These are phyloP conservation scores for Auricularia cornea DNA, from an alignment of 768 basidiomycete genomes.

Conservation along the genomic window DNA sequence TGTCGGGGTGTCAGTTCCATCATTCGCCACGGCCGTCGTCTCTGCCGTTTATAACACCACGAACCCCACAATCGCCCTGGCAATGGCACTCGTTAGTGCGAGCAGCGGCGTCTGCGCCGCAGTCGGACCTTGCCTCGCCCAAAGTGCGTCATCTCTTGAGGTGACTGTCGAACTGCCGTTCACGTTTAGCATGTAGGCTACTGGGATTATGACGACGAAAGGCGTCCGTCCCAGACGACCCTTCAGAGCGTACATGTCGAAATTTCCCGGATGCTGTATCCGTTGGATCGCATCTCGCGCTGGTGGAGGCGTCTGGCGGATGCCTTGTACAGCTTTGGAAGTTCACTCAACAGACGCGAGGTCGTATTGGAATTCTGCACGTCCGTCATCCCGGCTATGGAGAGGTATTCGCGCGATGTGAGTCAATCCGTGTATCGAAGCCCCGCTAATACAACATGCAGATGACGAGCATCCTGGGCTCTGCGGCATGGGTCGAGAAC, in stretches of 20 bases:
- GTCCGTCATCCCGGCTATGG: neutral
- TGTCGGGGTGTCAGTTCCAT: neutral
- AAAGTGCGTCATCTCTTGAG: neutral
- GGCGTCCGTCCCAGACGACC: neutral
- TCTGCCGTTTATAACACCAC: neutral
- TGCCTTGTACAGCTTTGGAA: neutral
- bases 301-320: neutral
- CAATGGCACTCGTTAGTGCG: neutral
- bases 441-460: too few relatives aligned
- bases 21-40: neutral
- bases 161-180: neutral
- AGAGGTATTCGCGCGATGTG: too few relatives aligned
- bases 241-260: neutral
- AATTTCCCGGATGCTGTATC: neutral
- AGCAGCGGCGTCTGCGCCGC: neutral
- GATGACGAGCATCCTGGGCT: too few relatives aligned
- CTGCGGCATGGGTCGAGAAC: too few relatives aligned
- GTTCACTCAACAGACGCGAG: neutral
- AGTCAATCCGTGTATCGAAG: too few relatives aligned
- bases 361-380: neutral
- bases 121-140: neutral
- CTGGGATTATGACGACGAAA: neutral
- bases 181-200: neutral
- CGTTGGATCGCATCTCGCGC: neutral
- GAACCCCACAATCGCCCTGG: neutral